phyloP scores from a whole-genome alignment of 305 asterid genomes.

The Fraxinus latifolia region DNA sequence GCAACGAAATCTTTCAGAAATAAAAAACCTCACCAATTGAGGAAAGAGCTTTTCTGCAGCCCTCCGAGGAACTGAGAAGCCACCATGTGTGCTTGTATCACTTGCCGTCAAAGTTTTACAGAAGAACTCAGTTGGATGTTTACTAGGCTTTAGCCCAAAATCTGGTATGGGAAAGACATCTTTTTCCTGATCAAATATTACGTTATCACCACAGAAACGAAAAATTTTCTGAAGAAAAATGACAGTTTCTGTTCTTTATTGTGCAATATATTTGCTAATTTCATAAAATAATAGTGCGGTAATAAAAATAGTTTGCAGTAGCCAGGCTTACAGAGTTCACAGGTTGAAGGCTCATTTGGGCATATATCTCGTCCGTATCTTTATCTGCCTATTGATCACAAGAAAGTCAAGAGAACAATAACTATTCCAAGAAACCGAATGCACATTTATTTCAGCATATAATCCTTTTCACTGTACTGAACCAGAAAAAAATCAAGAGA shows the following conservation, averaged over 20 bases:
- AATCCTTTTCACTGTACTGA: not conserved
- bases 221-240: not conserved
- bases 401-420: conserved; percentile 1
- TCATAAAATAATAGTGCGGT: not conserved
- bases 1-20: not conserved
- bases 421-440: not conserved
- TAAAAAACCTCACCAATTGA: conserved; percentile 52
- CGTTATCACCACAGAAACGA: conserved; percentile 2
- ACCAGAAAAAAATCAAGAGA: not conserved
- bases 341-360: conserved; percentile 92
- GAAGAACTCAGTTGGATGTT: conserved; percentile 86
- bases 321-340: conserved; percentile 64
- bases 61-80: conserved; percentile 89
- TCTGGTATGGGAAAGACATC: conserved; percentile 85
- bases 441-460: not conserved
- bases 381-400: conserved; percentile 68
- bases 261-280: not conserved
- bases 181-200: conserved; percentile 56
- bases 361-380: conserved; percentile 91
- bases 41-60: conserved; percentile 96
- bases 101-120: conserved; percentile 92
- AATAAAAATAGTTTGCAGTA: not conserved
- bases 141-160: conserved; percentile 66
- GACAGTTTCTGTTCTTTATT: not conserved
- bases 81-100: conserved; percentile 95